Base-by-base conservation (phyloP, 192 early-diverging fungal species). In the Backusella liffmaniae region DNA sequence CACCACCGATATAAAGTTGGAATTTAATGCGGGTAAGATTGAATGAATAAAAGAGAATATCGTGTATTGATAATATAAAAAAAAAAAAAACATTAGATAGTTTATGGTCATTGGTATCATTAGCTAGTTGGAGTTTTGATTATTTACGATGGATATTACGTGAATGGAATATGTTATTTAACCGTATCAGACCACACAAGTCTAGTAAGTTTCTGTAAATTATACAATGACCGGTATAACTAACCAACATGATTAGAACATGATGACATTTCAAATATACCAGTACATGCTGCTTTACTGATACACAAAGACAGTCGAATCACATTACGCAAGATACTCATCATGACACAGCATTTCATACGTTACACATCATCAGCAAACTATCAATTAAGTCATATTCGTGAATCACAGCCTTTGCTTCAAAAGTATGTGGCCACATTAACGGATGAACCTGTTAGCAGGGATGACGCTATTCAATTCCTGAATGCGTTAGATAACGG, bases 131-230 rank as follows among this genome's bases (percentile, higher is more conserved):
- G 80, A 66, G 53, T 8, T 59, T 77, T 36, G 80, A 81, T 23
- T 77, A 77, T 42, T 41, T 77, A 37, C 49, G 73, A 21, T 70
- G 72, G 62, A 53, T 74, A 9, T 62, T 81, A 46, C 75, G 69
- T 37, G 75, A 77, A 39, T 81, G 80, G 80, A 72, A 70, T 67
- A 18, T 75, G n/a, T 34, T 81, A 21, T 75, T 81, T 36, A 81
- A 77, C 44, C 51, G 72, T 0, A 73, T 15, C 16, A 62, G 70
- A 32, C 76, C 76, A 6, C 69, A 49, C 26, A 53, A 56, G 16
- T 77, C 75, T 67, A 41, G 79, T 80, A 77, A 74, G 70, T 26
- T 26, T 26, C 26, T 26, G 26, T 26, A 26, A 26, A 26, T 26
- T 26, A 26, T 26, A 26, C 26, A 26, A 26, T 26, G 26, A 26